These are phyloP conservation scores for Wickerhamiella dianesei DNA, from an alignment of 805 yeast genomes.

Conservation along the genomic window DNA sequence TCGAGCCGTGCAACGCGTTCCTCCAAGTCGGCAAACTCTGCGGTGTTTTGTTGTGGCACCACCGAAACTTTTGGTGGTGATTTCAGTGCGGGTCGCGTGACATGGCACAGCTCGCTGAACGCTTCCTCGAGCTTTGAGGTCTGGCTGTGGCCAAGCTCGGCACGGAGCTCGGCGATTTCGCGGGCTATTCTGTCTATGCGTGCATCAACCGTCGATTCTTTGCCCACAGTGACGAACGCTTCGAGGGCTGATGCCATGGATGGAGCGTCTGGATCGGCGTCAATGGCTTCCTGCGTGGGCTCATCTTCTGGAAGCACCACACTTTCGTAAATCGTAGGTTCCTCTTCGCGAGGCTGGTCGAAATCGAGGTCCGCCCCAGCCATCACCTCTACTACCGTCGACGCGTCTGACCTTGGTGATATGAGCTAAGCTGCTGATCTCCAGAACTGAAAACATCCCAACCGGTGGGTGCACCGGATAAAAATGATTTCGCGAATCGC, in stretches of 20 bases:
- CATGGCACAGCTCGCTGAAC: background rate
- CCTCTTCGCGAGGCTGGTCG: background rate
- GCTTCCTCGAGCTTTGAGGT: background rate
- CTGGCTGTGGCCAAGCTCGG: background rate
- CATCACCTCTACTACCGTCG: too few relatives aligned
- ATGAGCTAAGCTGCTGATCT: too few relatives aligned
- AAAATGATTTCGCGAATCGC: conserved; percentile 9
- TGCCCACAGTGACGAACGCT: conserved; percentile 3
- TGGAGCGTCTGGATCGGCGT: background rate
- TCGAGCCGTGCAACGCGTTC: background rate
- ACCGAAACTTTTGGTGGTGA: background rate
- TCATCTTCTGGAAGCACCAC: conserved; percentile 1
- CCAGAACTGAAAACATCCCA: background rate
- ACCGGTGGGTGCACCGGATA: too few relatives aligned
- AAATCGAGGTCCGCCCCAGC: background rate
- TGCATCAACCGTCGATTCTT: background rate
- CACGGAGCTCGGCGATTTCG: background rate
- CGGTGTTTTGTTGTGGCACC: background rate
- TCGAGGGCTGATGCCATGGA: background rate
- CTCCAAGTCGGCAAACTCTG: background rate
- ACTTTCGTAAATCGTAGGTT: conserved; percentile 2
- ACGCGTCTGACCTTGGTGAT: too few relatives aligned
- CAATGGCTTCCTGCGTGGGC: background rate
- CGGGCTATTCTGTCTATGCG: background rate
- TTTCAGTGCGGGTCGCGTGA: too few relatives aligned